phyloP scores from a whole-genome alignment of 225 moss, liverwort and hornwort species.

The Bryum argenteum region DNA sequence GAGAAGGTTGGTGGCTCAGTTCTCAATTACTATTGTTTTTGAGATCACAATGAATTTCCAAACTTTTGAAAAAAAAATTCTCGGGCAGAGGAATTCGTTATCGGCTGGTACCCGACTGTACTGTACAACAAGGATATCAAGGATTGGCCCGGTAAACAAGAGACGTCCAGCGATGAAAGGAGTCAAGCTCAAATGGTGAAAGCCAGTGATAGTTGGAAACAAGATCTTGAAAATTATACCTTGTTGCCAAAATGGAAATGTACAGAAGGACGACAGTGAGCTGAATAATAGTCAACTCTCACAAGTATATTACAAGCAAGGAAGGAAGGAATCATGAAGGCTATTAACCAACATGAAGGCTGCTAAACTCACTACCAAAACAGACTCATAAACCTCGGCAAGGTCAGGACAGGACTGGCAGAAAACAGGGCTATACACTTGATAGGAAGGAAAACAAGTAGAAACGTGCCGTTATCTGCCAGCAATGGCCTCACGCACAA shows the following conservation, averaged over 20 bases:
- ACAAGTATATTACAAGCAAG: constrained; percentile 47
- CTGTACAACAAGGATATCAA: no score
- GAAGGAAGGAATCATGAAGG: constrained; percentile 16
- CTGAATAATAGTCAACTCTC: constrained; percentile 38
- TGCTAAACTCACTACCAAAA: constrained; percentile 32
- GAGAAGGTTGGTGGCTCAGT: no score
- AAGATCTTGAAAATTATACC: background rate
- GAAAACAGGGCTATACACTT: constrained; percentile 32
- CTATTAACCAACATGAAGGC: constrained; percentile 37
- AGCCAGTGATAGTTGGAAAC: no score
- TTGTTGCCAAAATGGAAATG: constrained; percentile 34
- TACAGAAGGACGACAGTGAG: constrained; percentile 27
- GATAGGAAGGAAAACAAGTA: background rate
- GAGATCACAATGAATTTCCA: no score
- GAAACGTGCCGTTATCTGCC: constrained; percentile 57
- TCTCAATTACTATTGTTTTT: no score
- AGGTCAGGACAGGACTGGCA: background rate
- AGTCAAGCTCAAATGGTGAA: no score
- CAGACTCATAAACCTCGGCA: constrained; percentile 12
- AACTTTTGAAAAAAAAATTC: no score
- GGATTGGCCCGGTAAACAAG: no score
- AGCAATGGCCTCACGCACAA: constrained; percentile 92
- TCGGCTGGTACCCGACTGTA: no score
- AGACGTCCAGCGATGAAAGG: no score
- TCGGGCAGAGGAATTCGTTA: no score